phyloP scores from a whole-genome alignment of 352 stramenopile genomes.

The Phytophthora syringae region DNA sequence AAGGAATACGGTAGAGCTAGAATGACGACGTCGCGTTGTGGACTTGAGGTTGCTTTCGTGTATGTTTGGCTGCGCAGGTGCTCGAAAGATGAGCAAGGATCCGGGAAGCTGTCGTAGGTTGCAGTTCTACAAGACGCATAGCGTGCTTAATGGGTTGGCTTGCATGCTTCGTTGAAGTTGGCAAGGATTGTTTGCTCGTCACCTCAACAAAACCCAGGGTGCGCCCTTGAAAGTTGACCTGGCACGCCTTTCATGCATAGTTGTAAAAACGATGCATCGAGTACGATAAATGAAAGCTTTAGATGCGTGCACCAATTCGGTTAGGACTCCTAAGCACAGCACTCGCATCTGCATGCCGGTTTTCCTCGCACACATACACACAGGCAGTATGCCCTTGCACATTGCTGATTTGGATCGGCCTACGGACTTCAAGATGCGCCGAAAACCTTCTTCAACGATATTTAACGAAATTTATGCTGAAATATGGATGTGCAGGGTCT shows the following conservation, averaged over 20 bases:
- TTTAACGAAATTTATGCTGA: neutral
- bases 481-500: too few relatives aligned
- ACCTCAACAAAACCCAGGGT: too few relatives aligned
- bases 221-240: too few relatives aligned
- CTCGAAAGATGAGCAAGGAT: too few relatives aligned
- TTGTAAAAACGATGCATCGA: too few relatives aligned
- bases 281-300: neutral
- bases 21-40: neutral
- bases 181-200: too few relatives aligned
- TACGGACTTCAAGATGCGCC: neutral
- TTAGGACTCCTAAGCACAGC: neutral
- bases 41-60: neutral
- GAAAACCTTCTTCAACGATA: neutral
- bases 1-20: neutral
- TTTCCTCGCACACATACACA: neutral
- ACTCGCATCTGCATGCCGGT: neutral
- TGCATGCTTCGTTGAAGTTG: neutral
- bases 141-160: neutral
- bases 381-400: too few relatives aligned
- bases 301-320: neutral
- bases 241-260: too few relatives aligned
- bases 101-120: too few relatives aligned
- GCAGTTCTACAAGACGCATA: neutral
- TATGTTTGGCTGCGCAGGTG: neutral
- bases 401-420: too few relatives aligned